Evolutionary conservation across 768 basidiomycete genomes (phyloP), one percentile per base, ranked within the genome.

Genomic region (Strobilomyces dryophilus): DNA sequence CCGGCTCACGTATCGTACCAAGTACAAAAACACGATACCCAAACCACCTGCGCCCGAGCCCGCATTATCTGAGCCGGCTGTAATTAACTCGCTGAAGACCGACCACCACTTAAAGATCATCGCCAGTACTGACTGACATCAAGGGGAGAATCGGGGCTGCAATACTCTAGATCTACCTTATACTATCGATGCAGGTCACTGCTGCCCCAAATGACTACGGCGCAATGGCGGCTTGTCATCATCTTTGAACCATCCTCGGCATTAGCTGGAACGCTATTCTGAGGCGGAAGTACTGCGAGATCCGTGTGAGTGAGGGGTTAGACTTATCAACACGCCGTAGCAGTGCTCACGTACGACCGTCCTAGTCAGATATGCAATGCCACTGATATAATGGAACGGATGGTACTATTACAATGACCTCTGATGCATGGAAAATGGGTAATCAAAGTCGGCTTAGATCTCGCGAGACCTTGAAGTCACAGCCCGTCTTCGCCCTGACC

Each of bases 1-100:
- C 55, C 36, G 8, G 10, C 26, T 3, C 20, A 44, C 15, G n/a
- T 9, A 27, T 53, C 37, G 18, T 21, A 39, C 11, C 32, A 32
- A 8, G 2, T 12, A 11, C n/a, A 17, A 29, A 15, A 34, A 26
- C 29, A 7, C 9, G 24, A 60, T 52, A 87, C 87, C 87, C 51
- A 91, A 77, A 29, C 90, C 90, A 32, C 77, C 79, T 52, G 84
- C 76, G 29, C 78, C 79, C 26, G 79, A 76, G 1, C 89, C 92
- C 39, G 87, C 85, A 69, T 94, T 94, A 64, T 94, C 94, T 4
- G 89, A 92, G 24, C 93, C 82, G 42, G 83, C 90, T 26, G 86
- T 92, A 42, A 95, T n/a, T n/a, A n/a, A n/a, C n/a, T n/a, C n/a
- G n/a, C n/a, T n/a, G n/a, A n/a, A n/a, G n/a, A n/a, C n/a, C n/a